Base-by-base conservation (phyloP, 1,139 yeast species). In the Nadsonia commutata region DNA sequence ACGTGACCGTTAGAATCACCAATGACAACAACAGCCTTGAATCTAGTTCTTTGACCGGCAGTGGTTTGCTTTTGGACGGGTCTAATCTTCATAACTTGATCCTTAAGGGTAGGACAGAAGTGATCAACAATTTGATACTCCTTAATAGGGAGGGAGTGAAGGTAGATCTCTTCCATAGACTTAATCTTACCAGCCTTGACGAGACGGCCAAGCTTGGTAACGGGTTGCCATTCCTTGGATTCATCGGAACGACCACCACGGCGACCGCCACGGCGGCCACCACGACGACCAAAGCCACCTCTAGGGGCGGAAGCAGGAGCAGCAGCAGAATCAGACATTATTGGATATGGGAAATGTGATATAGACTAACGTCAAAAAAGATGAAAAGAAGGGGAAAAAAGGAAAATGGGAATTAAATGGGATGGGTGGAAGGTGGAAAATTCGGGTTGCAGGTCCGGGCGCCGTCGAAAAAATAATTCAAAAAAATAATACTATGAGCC, bases 31-130 rank as follows among this genome's bases (percentile, higher is more conserved):
- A 90, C 95, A 71, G 97, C 98, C 93, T 93, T 93, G 83, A 90
- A 88, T 80, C 99, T 86, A 74, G 98, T 90, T 80, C 99, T 90
- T 80, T 90, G 99, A 86, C 99, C 99, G 65, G 99, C 99, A 76
- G 95, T 81, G 79, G 99, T 90, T 77, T 90, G 99, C 81, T 90
- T 90, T 77, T 90, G 99, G 62, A 90, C 98, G 59, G 99, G 94
- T 79, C 93, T 82, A 76, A 90, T 90, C 85, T 86, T 86, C 98
- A 90, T 90, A 66, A 93, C 97, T 74, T 90, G 95, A 69, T 90
- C 99, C 75, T 82, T 80, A 68, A 90, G 81, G 66, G 76, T 81
- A 67, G 98, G 98, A 66, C 90, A 79, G 72, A 90, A 78, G 67
- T 79, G 80, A 76, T 90, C 99, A 65, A 90, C 82, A 78, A 90